Conservation (phyloP, 306 rosid genomes). For the Fragaria nilgerrensis region DNA sequence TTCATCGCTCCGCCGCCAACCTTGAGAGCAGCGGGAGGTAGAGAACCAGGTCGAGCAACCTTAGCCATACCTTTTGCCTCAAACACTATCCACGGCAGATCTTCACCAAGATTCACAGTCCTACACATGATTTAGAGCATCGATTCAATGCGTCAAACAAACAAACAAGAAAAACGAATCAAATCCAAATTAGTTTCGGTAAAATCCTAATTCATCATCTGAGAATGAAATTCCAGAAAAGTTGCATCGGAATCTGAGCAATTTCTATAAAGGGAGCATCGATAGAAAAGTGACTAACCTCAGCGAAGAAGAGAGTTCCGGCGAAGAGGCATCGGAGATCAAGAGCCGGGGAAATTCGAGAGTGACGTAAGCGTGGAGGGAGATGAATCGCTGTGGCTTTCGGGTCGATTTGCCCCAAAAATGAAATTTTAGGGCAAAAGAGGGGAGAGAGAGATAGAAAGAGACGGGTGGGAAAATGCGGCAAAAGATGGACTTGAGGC, state of each 20-base stretch:
- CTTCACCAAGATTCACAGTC: slow-evolving; percentile 19
- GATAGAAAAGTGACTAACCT: slow-evolving; percentile 9
- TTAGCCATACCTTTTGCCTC: slow-evolving; percentile 48
- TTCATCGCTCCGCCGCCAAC: slow-evolving; percentile 45
- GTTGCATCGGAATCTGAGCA: background rate
- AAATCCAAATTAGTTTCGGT: background rate
- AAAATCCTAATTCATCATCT: background rate
- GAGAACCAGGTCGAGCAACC: slow-evolving; percentile 51
- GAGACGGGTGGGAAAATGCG: slow-evolving; percentile 4
- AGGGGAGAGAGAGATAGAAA: background rate
- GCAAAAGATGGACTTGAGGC: background rate
- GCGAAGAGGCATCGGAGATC: background rate
- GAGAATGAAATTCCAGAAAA: background rate
- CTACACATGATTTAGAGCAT: slow-evolving; percentile 6
- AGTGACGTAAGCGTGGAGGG: background rate
- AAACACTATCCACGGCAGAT: background rate
- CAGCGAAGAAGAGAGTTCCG: background rate
- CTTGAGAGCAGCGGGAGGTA: slow-evolving; percentile 48
- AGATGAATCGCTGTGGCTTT: background rate
- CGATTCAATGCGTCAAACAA: slow-evolving; percentile 5
- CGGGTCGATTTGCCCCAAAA: slow-evolving; percentile 11
- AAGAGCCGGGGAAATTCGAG: background rate
- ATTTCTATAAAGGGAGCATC: background rate
- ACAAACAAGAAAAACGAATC: background rate
- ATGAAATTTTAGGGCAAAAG: slow-evolving; percentile 12